phyloP scores from a whole-genome alignment of 2,329 filamentous ascomycete species.

The Penicillium olsonii region DNA sequence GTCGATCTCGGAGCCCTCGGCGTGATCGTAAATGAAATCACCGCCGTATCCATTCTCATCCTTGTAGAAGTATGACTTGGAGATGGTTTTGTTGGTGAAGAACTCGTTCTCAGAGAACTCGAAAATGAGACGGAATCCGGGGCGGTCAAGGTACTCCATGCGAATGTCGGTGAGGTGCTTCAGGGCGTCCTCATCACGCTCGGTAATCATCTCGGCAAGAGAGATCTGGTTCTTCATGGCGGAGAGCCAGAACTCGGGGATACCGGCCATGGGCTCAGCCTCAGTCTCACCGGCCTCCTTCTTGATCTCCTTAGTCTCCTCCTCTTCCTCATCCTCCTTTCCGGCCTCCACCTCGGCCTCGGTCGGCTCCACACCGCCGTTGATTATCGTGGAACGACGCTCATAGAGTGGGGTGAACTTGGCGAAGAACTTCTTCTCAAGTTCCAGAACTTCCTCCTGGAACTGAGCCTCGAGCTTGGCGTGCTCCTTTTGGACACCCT shows the following conservation, averaged over 20 bases:
- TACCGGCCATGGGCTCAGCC: constrained; percentile 65
- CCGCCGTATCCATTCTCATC: constrained; percentile 98
- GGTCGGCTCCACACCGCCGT: constrained; percentile 80
- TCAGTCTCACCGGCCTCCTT: constrained; percentile 41
- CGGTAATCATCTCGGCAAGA: constrained; percentile 97
- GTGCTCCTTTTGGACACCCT: constrained; percentile 98
- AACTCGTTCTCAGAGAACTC: constrained; percentile 94
- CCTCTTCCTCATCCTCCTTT: constrained; percentile 73
- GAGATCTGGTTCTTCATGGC: constrained; percentile 99
- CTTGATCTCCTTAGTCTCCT: constrained; percentile 56
- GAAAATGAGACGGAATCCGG: constrained; percentile 97
- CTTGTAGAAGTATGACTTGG: constrained; percentile 99
- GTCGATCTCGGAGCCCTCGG: constrained; percentile 95
- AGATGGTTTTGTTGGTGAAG: constrained; percentile 96
- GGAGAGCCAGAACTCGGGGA: constrained; percentile 98
- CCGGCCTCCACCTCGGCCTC: constrained; percentile 85
- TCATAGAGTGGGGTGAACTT: constrained; percentile 98
- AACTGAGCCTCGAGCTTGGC: constrained; percentile 98
- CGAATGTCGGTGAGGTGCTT: constrained; percentile 89
- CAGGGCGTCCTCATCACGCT: constrained; percentile 90
- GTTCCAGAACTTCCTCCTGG: constrained; percentile 94
- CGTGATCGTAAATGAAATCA: constrained; percentile 99
- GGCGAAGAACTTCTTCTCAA: constrained; percentile 99
- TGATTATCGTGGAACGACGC: constrained; percentile 90
- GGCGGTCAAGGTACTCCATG: constrained; percentile 99